These are phyloP conservation scores for Parathielavia appendiculata DNA, from an alignment of 495 filamentous ascomycete species.

Conservation along the genomic window DNA sequence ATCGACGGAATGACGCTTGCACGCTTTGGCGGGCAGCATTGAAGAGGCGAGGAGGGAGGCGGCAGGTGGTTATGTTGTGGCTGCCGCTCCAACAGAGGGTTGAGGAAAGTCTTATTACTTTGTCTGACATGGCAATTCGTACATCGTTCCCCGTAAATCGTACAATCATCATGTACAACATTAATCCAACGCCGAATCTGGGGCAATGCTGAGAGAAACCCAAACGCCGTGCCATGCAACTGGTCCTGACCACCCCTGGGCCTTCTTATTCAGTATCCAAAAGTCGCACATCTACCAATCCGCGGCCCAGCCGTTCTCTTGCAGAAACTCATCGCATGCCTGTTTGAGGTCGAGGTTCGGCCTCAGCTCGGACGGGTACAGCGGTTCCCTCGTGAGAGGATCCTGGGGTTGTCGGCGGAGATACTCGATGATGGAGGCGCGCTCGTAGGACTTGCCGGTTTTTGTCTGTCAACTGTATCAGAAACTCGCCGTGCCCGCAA, in stretches of 20 bases:
- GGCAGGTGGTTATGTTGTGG: no score
- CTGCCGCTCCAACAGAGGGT: no score
- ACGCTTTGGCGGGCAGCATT: no score
- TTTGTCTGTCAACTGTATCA: constrained; percentile 51
- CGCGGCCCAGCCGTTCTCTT: constrained; percentile 87
- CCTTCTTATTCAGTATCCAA: not conserved
- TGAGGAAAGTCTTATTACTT: no score
- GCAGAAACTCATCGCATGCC: constrained; percentile 78
- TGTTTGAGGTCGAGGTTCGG: constrained; percentile 79
- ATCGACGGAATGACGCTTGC: no score
- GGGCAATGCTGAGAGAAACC: not conserved
- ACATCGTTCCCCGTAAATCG: no score
- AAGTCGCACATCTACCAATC: constrained; percentile 60
- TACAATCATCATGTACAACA: not conserved
- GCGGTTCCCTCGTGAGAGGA: constrained; percentile 74
- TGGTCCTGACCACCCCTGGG: not conserved
- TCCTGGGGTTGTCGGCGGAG: constrained; percentile 69
- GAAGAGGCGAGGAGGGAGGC: no score
- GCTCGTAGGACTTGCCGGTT: constrained; percentile 83
- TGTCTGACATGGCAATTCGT: no score
- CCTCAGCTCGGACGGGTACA: constrained; percentile 65
- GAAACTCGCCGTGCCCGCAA: not conserved
- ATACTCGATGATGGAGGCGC: constrained; percentile 81
- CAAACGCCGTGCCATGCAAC: constrained; percentile 5
- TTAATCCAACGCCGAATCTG: not conserved